Evolutionary conservation across 345 rosid species (phyloP).

Genomic region (Euphorbia tirucalli): DNA sequence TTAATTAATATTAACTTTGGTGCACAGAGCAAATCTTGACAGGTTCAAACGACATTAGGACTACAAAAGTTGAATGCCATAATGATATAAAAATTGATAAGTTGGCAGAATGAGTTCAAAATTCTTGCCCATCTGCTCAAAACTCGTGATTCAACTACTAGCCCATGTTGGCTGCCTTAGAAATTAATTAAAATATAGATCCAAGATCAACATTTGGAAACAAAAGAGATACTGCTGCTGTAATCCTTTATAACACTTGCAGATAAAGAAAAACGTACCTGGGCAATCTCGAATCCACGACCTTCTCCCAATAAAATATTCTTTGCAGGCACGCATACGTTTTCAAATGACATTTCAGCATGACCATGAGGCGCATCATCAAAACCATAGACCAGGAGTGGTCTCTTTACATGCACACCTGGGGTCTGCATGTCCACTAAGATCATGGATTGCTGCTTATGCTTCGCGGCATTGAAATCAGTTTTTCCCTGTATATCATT

Average conservation of each 20-base stretch:
- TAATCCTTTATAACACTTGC: not conserved
- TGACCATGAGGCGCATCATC: constrained; percentile 99
- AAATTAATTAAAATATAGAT: not conserved
- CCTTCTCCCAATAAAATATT: constrained; percentile 96
- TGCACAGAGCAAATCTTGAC: too few relatives aligned
- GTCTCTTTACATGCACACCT: constrained; percentile 72
- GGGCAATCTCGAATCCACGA: constrained; percentile 97
- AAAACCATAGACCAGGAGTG: constrained; percentile 83
- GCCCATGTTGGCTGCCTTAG: too few relatives aligned
- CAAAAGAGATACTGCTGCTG: not conserved
- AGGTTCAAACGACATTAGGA: too few relatives aligned
- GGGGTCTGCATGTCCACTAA: constrained; percentile 76
- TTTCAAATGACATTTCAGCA: constrained; percentile 77
- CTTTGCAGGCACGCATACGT: constrained; percentile 72
- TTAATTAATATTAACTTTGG: too few relatives aligned
- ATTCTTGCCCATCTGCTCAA: too few relatives aligned
- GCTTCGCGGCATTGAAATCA: constrained; percentile 69
- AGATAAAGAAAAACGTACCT: constrained; percentile 45
- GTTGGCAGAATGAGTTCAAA: too few relatives aligned
- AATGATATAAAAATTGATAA: too few relatives aligned
- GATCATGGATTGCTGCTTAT: constrained; percentile 97
- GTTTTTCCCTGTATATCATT: constrained; percentile 74
- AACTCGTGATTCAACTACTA: too few relatives aligned
- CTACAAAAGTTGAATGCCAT: too few relatives aligned
- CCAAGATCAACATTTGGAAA: not conserved